Conservation (phyloP, 495 filamentous ascomycete species). For the Tuber brumale region DNA sequence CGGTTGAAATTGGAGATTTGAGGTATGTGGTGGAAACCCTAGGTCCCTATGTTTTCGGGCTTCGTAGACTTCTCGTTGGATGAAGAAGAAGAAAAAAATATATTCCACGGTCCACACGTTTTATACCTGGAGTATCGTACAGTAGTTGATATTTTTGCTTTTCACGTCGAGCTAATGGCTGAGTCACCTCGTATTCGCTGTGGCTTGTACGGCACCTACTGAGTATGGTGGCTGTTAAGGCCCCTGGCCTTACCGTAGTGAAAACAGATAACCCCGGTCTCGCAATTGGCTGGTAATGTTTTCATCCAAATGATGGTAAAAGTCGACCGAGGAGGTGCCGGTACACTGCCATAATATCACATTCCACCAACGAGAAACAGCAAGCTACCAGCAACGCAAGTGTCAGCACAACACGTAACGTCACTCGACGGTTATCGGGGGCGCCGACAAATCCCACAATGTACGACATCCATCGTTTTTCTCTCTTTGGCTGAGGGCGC, state of each 20-base stretch:
- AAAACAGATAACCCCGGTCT: background rate
- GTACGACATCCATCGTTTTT: background rate
- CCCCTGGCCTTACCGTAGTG: background rate
- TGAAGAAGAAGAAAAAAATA: background rate
- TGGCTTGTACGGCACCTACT: background rate
- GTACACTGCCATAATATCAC: background rate
- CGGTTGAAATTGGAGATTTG: background rate
- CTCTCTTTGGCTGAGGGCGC: too few species aligned
- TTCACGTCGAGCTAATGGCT: background rate
- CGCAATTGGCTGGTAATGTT: background rate
- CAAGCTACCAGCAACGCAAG: background rate
- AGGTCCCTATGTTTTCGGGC: background rate
- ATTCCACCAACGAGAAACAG: background rate
- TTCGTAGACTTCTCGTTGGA: background rate
- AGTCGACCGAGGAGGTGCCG: background rate
- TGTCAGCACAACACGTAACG: background rate
- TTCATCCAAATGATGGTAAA: background rate
- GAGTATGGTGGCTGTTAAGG: too few species aligned
- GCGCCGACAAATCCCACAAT: background rate
- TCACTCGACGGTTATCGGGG: background rate
- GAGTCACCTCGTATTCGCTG: background rate
- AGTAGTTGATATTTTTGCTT: background rate
- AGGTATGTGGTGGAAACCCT: background rate
- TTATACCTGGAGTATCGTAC: background rate
- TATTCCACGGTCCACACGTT: background rate